phyloP scores from a whole-genome alignment of 202 grass and related monocot species.

The Panicum hallii region DNA sequence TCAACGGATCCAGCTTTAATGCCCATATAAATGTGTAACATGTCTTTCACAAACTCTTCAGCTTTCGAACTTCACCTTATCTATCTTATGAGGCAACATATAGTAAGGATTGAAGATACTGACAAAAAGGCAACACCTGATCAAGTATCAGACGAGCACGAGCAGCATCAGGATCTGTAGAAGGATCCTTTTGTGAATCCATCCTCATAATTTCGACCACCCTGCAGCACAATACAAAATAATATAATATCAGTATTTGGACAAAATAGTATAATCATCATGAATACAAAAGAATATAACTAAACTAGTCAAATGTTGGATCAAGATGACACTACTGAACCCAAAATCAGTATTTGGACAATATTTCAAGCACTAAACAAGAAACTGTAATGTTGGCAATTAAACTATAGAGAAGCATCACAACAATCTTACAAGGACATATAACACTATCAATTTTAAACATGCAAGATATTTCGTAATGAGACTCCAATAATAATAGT shows the following conservation, averaged over 20 bases:
- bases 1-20: constrained; percentile 1
- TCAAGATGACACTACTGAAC: constrained; percentile 36
- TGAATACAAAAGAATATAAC: constrained; percentile 17
- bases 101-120: neutral
- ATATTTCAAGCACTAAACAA: neutral
- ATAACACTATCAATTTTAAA: constrained; percentile 9
- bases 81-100: constrained; percentile 2
- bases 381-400: neutral
- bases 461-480: neutral
- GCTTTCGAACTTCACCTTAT: neutral
- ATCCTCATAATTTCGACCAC: constrained; percentile 88
- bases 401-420: constrained; percentile 15
- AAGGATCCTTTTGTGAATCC: constrained; percentile 85
- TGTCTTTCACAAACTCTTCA: constrained; percentile 1
- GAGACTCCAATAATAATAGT: neutral
- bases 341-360: constrained; percentile 32
- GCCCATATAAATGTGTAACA: neutral
- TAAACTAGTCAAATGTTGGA: constrained; percentile 10
- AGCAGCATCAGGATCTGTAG: constrained; percentile 60
- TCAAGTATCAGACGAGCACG: constrained; percentile 74
- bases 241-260: too few species aligned
- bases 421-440: constrained; percentile 21
- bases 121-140: constrained; percentile 63
- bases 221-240: constrained; percentile 53
- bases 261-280: neutral